These are phyloP conservation scores for Lentinus brumalis DNA, from an alignment of 768 basidiomycete species.

Conservation along the genomic window DNA sequence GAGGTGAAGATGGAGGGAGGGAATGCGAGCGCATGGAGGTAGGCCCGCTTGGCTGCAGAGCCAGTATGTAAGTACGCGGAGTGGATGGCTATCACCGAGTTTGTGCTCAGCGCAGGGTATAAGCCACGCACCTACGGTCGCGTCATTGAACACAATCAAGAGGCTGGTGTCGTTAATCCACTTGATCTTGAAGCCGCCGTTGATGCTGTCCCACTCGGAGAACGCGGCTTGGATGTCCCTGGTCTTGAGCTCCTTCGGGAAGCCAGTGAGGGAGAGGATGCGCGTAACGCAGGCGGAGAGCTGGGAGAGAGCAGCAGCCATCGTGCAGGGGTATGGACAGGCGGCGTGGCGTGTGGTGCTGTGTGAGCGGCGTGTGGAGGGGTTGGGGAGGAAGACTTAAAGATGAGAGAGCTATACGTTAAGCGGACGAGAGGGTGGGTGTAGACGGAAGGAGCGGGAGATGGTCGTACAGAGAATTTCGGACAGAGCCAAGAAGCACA, in stretches of 20 bases:
- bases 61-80: conserved; percentile 1
- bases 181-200: conserved; percentile 97
- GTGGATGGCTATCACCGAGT: neutral
- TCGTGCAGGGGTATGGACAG: conserved; percentile 29
- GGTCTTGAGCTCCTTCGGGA: conserved; percentile 95
- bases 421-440: conserved; percentile 11
- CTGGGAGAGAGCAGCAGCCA: conserved; percentile 75
- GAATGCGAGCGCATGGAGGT: conserved; percentile 85
- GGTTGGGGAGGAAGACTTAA: conserved; percentile 18
- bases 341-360: conserved; percentile 17
- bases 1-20: conserved; percentile 74
- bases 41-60: conserved; percentile 87
- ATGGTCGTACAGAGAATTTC: conserved; percentile 20
- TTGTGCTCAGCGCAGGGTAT: conserved; percentile 2
- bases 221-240: conserved; percentile 94
- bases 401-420: conserved; percentile 20
- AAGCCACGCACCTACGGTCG: conserved; percentile 74
- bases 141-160: conserved; percentile 91
- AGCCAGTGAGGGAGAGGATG: conserved; percentile 90
- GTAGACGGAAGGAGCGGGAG: conserved; percentile 20
- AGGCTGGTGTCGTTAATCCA: conserved; percentile 98
- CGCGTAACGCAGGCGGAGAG: conserved; percentile 95
- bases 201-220: conserved; percentile 80
- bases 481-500: conserved; percentile 10
- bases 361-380: conserved; percentile 21